phyloP scores from a whole-genome alignment of 2,329 filamentous ascomycete species.

The Penicillium sp. region DNA sequence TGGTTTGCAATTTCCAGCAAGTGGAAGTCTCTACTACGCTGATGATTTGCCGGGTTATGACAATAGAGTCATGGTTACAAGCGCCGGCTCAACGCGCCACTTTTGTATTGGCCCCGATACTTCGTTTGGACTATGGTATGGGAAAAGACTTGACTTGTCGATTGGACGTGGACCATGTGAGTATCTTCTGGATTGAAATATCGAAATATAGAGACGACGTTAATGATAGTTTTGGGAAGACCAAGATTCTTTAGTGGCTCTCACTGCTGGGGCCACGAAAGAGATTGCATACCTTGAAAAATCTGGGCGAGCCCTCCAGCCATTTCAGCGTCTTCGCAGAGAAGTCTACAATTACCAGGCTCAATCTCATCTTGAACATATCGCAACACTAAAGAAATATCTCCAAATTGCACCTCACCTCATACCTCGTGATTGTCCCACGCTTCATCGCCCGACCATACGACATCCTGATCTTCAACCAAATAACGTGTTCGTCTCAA shows the following conservation, averaged over 20 bases:
- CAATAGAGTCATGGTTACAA: too few relatives aligned
- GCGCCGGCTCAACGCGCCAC: too few relatives aligned
- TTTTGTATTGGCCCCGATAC: too few relatives aligned
- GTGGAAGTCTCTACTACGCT: constrained; percentile 33
- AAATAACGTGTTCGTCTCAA: constrained; percentile 30
- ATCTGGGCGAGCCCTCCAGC: constrained; percentile 17
- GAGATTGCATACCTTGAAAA: constrained; percentile 20
- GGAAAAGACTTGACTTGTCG: too few relatives aligned
- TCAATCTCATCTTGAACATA: constrained; percentile 12
- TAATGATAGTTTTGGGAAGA: constrained; percentile 30
- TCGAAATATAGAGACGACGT: too few relatives aligned
- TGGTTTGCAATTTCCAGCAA: constrained; percentile 24
- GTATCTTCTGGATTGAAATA: too few relatives aligned
- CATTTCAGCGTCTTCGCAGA: constrained; percentile 13
- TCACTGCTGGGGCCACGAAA: constrained; percentile 20
- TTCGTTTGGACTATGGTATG: too few relatives aligned
- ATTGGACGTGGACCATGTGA: too few relatives aligned
- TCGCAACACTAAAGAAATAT: constrained; percentile 11
- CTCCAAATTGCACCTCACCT: constrained; percentile 11
- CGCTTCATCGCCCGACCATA: constrained; percentile 14
- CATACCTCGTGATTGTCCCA: constrained; percentile 1
- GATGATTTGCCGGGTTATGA: too few relatives aligned
- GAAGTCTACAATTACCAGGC: constrained; percentile 12
- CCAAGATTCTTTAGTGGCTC: constrained; percentile 17
- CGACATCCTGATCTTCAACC: constrained; percentile 29